Evolutionary conservation across 1,284 basidiomycete genomes (phyloP).

Genomic region (Afroboletus lepidellus): DNA sequence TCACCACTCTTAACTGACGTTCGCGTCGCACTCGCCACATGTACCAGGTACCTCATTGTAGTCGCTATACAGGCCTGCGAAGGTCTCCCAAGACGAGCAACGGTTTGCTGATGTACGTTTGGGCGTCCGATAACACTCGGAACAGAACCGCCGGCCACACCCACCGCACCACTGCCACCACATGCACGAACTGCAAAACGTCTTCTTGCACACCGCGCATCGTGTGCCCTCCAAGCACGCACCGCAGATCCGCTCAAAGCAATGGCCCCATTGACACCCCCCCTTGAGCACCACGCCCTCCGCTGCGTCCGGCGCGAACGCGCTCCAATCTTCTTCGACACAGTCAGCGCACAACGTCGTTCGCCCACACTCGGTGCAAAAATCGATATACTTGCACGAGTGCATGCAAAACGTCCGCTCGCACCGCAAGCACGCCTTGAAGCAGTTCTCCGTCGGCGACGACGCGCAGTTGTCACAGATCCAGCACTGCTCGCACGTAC

Average conservation of each 20-base stretch:
- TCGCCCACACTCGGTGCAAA: conserved; percentile 18
- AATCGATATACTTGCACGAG: conserved; percentile 25
- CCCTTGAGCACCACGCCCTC: conserved; percentile 16
- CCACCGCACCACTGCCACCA: conserved; percentile 2
- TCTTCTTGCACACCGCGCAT: conserved; percentile 15
- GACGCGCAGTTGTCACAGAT: conserved; percentile 25
- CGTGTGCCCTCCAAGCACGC: conserved; percentile 7
- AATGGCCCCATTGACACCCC: conserved; percentile 3
- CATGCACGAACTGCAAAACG: conserved; percentile 16
- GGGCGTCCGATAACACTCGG: conserved; percentile 4
- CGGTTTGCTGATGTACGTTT: too few relatives aligned
- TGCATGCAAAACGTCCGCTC: conserved; percentile 14
- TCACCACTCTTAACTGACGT: neutral
- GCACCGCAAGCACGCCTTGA: conserved; percentile 21
- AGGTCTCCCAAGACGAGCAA: too few relatives aligned
- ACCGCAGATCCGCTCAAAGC: conserved; percentile 14
- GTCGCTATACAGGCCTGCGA: too few relatives aligned
- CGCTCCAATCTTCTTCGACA: conserved; percentile 21
- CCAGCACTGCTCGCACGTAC: conserved; percentile 22
- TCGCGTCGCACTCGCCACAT: conserved; percentile 8
- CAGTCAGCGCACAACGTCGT: conserved; percentile 25
- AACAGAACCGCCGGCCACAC: conserved; percentile 12
- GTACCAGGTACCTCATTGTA: too few relatives aligned
- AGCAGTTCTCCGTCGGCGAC: conserved; percentile 2
- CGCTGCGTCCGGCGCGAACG: neutral